Conservation (phyloP, 2,329 filamentous ascomycete species). For the Cladosporium cucumerinum region DNA sequence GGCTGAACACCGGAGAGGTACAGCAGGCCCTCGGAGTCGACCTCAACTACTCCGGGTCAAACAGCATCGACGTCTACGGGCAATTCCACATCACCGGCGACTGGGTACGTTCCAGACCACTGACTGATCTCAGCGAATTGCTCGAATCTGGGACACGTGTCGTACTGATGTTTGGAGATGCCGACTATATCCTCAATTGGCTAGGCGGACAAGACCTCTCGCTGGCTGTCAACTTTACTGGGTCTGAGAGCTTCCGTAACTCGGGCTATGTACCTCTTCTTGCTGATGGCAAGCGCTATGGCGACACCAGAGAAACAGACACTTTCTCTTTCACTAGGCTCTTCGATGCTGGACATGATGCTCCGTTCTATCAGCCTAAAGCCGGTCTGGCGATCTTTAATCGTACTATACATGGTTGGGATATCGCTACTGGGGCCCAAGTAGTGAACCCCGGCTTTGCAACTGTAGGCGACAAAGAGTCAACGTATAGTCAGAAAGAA, state of each 20-base stretch:
- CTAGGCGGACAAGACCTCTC: conserved; percentile 50
- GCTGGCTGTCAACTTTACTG: conserved; percentile 47
- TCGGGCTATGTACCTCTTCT: conserved; percentile 54
- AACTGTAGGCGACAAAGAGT: not conserved
- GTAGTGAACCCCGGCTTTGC: not conserved
- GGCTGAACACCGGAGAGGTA: conserved; percentile 53
- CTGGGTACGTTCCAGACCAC: conserved; percentile 38
- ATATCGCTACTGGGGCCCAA: conserved; percentile 49
- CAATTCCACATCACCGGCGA: conserved; percentile 47
- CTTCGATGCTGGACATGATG: conserved; percentile 49
- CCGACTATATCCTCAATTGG: conserved; percentile 49
- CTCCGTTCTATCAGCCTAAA: conserved; percentile 52
- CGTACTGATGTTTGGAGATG: conserved; percentile 64
- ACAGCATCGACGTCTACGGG: conserved; percentile 36
- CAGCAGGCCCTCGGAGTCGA: conserved; percentile 56
- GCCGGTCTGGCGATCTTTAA: conserved; percentile 50
- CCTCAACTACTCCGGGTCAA: conserved; percentile 55
- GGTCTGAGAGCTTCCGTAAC: conserved; percentile 39
- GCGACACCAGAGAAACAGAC: conserved; percentile 51
- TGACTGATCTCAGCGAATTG: conserved; percentile 42
- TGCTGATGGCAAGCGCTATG: conserved; percentile 46
- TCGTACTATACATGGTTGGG: conserved; percentile 45
- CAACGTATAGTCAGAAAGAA: not conserved
- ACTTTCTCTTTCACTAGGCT: conserved; percentile 51
- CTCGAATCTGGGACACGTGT: conserved; percentile 51